Base-by-base conservation (phyloP, 805 yeast genomes). In the Wickerhamiella bombiphila region DNA sequence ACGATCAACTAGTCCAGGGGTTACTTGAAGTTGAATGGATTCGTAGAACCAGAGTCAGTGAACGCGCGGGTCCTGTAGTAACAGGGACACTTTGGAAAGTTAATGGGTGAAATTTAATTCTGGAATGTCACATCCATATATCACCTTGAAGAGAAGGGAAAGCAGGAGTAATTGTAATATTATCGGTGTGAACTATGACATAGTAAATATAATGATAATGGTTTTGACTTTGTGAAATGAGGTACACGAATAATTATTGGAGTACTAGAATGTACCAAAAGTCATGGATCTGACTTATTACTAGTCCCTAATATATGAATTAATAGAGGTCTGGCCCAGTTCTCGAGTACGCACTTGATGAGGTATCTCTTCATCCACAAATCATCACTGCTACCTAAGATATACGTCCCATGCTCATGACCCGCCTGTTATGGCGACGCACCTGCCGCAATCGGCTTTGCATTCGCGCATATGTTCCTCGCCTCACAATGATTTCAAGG, bases 401-500 rank as follows among this genome's bases (percentile, higher is more conserved):
- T n/a, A n/a, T 15, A 6, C 5, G 21, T 5, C 33, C 22, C 18
- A 15, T 6, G 33, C 21, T 16, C 6, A n/a, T 20, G 20, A 20
- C 26, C n/a, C 35, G 7, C 11, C 35, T 24, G 7, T 19, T n/a
- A 5, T 20, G 26, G 13, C 48, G 42, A 3, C 53, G 42, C 29
- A 28, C 21, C 20, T 44, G 39, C 8, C 53, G 40, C 17, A 50
- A 37, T 13, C 37, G 34, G 25, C 49, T 41, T 21, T 50, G 53
- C 52, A 46, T 48, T n/a, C 53, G 40, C 6, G 51, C 44, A 24
- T 83, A 83, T 13, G 85, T 73, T 1, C 91, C 93, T 40, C 94
- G 68, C 48, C 88, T 70, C 22, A 83, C 72, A 14, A 83, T 73
- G 0, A 77, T 74, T 50, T 81, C 88, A 26, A 83, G 58, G 17